Evolutionary conservation across 148 eudicot species (phyloP).

Genomic region (Chenopodium quinoa): DNA sequence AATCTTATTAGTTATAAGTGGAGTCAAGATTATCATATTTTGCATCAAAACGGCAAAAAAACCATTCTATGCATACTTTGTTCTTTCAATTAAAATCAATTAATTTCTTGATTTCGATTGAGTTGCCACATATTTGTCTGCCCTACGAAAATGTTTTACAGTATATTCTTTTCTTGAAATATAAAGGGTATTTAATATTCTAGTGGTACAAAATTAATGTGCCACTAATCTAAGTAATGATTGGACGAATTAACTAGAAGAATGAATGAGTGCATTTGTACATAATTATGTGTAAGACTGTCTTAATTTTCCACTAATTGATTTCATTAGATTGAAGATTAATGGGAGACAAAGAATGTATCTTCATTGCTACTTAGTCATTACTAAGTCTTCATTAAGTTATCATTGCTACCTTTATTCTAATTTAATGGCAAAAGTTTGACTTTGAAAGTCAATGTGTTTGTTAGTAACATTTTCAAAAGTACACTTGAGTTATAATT

Average conservation of each 20-base stretch:
- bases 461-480: no score
- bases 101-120: not conserved
- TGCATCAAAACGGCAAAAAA: not conserved
- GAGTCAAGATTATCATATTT: constrained; percentile 4
- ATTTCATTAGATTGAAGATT: not conserved
- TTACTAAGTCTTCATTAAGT: not conserved
- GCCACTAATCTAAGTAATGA: not conserved
- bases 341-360: not conserved
- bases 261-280: not conserved
- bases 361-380: no score
- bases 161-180: no score
- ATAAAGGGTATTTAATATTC: not conserved
- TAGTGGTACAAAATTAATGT: not conserved
- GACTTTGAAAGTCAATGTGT: not conserved
- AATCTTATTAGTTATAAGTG: not conserved
- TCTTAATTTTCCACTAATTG: not conserved
- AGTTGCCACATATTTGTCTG: not conserved
- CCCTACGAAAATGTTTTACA: not conserved
- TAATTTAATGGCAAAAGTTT: not conserved
- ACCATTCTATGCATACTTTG: not conserved
- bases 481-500: no score
- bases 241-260: not conserved
- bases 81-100: not conserved
- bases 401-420: not conserved
- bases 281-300: not conserved